Conservation (phyloP, 495 filamentous ascomycete species). For the Penicillium bialowiezense region DNA sequence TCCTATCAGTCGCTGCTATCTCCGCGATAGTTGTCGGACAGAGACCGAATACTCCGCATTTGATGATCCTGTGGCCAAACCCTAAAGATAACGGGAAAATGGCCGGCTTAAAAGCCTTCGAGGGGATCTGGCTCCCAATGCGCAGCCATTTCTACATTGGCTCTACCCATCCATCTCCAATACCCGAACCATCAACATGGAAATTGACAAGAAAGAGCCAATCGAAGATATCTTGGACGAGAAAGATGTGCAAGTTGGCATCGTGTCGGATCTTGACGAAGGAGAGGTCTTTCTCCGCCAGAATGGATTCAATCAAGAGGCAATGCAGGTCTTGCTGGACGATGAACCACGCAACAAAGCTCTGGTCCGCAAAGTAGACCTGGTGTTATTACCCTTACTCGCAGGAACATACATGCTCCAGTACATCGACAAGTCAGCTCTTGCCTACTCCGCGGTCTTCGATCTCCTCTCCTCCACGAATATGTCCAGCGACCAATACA, state of each 20-base stretch:
- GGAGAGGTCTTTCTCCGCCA: constrained; percentile 32
- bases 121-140: background rate
- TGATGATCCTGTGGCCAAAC: background rate
- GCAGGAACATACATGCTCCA: constrained; percentile 47
- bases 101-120: background rate
- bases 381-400: constrained; percentile 48
- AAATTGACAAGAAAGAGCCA: constrained; percentile 4
- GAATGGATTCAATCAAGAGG: constrained; percentile 24
- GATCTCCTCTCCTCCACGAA: constrained; percentile 28
- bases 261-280: constrained; percentile 30
- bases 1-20: background rate
- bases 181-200: background rate
- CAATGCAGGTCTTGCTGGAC: constrained; percentile 17
- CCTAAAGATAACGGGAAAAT: constrained; percentile 1
- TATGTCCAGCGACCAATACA: constrained; percentile 39
- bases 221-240: constrained; percentile 9
- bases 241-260: constrained; percentile 28
- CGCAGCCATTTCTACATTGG: background rate
- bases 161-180: background rate
- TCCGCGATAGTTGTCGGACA: background rate
- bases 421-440: constrained; percentile 39
- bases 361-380: constrained; percentile 39
- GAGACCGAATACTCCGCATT: constrained; percentile 11
- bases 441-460: constrained; percentile 36
- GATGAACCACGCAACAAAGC: constrained; percentile 23